Conservation (phyloP, 805 yeast species). For the Dipodascopsis uninucleata region DNA sequence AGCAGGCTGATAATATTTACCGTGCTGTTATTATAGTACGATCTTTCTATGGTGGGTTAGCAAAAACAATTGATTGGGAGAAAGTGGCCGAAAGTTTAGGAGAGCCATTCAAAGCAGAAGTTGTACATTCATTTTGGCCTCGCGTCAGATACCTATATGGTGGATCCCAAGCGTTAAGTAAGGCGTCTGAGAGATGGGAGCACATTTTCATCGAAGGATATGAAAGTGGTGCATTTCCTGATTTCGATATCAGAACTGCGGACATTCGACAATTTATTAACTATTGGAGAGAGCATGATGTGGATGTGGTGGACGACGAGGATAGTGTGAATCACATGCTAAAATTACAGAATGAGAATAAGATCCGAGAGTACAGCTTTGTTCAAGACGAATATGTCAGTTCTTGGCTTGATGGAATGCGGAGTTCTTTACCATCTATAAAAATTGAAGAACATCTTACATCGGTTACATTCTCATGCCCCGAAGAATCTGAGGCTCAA, state of each 20-base stretch:
- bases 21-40: constrained; percentile 66
- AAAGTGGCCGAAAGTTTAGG: constrained; percentile 51
- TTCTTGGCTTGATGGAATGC: constrained; percentile 21
- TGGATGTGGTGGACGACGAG: constrained; percentile 7
- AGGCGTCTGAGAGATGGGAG: constrained; percentile 61
- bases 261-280: constrained; percentile 53
- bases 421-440: constrained; percentile 8
- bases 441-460: constrained; percentile 10
- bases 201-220: constrained; percentile 57
- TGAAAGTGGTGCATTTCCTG: constrained; percentile 44
- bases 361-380: constrained; percentile 39
- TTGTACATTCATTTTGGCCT: constrained; percentile 66
- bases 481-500: background rate
- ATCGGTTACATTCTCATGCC: constrained; percentile 10
- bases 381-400: constrained; percentile 32
- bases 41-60: constrained; percentile 45
- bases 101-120: constrained; percentile 41
- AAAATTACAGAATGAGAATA: constrained; percentile 1
- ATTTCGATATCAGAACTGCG: constrained; percentile 44
- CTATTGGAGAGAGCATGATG: constrained; percentile 62
- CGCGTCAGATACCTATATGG: constrained; percentile 56
- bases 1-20: constrained; percentile 54
- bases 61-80: constrained; percentile 62
- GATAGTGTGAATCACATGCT: constrained; percentile 8
- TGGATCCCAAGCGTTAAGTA: constrained; percentile 56